Evolutionary conservation across 176 grass and related monocot genomes (phyloP), one percentile per base, ranked within the genome.

Genomic region (Triticum dicoccoides): DNA sequence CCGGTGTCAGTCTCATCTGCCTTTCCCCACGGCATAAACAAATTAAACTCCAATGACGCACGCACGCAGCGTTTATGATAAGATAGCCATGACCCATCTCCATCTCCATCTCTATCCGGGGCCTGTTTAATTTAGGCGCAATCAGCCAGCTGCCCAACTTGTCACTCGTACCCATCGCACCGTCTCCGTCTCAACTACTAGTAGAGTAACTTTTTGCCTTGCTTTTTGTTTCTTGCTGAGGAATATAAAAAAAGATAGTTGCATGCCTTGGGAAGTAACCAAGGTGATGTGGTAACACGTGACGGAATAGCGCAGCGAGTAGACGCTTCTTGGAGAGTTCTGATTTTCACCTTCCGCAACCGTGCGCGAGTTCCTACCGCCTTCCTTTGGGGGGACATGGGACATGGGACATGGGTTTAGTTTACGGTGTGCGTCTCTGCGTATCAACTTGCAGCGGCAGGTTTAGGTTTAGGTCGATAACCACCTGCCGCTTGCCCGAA

Each of bases 231-330:
- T 13, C 27, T 18, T 44, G 80, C 61, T 7, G 58, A 84, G 74
- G 75, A 87, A 83, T 87, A 67, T 56, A 5, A 76, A 80, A 85
- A 68, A 75, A 68, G 76, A 61, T 51, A 51, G 13, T 49, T 4
- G 0, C 1, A 49, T 84, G 38, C 80, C 76, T 76, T 41, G 61
- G 10, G 81, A 81, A 84, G 47, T 58, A 49, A 82, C 68, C 47
- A 51, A 23, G 35, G 5, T 25, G 73, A 73, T 17, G 73, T 34
- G 68, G 72, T 44, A 80, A 65, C 85, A 91, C 85, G 89, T 91
- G 89, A 88, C 44, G 68, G 61, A 78, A 86, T 34, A 6, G 11
- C 24, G 12, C 20, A 38, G 56, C 5, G n/a, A 25, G 54, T 47
- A 15, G 84, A 86, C 63, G 59, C 80, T 90, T 83, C 87, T 15